phyloP scores from a whole-genome alignment of 305 asterid species.

The Fraxinus floribunda region DNA sequence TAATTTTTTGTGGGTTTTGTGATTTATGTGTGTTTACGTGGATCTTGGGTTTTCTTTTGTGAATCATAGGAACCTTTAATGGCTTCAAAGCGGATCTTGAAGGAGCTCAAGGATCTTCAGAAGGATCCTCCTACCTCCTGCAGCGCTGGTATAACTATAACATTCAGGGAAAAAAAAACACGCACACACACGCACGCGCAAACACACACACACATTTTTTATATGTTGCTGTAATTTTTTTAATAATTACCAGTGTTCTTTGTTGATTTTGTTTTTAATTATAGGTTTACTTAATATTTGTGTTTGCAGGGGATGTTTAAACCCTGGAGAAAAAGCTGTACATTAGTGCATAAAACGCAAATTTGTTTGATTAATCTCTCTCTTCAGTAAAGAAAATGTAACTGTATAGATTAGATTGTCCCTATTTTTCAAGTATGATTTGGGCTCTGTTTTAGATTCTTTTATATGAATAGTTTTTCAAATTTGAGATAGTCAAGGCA shows the following conservation, averaged over 20 bases:
- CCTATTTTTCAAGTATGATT: neutral
- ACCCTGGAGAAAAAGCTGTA: neutral
- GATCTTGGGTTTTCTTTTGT: neutral
- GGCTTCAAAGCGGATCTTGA: slow-evolving; percentile 94
- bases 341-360: neutral
- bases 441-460: neutral
- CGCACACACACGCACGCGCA: no score
- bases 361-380: neutral
- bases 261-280: neutral
- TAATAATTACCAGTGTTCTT: neutral
- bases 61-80: slow-evolving; percentile 22
- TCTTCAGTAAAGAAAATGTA: neutral
- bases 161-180: neutral
- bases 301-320: neutral
- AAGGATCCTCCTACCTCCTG: slow-evolving; percentile 95
- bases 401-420: neutral
- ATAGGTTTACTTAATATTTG: neutral
- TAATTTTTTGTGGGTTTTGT: neutral
- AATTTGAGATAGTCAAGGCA: neutral
- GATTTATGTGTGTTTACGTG: neutral
- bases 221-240: neutral
- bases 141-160: slow-evolving; percentile 69
- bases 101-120: slow-evolving; percentile 95
- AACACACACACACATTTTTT: neutral
- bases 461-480: neutral